Evolutionary conservation across 768 basidiomycete species (phyloP), one percentile per base, ranked within the genome.

Genomic region (Gautieria morchelliformis): DNA sequence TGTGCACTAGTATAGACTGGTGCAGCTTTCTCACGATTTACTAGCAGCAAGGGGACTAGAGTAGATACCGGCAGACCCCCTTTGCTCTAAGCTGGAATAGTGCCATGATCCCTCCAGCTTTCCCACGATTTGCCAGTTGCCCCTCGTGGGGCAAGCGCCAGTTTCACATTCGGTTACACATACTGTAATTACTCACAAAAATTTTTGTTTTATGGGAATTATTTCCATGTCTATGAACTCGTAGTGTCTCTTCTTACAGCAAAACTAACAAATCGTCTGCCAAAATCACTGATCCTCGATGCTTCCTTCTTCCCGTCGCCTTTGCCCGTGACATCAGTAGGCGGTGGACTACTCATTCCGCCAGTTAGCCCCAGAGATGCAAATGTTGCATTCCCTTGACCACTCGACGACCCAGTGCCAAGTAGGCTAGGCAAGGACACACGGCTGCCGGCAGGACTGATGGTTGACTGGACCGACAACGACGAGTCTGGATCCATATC

Each of bases 401-500:
- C 37, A 24, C 14, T 24, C 11, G 48, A 37, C 17, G 67, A 63
- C 48, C 66, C 62, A 20, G 60, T 60, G 5, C 63, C 49, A 4
- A 66, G 67, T 0, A 73, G 67, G 22, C 74, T 65, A 0, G 80
- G 80, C 7, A 87, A 72, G 5, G 79, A 74, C 10, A 84, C 76
- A 22, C 81, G 76, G 62, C 84, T 87, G 1, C 77, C 78, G 14
- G 78, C 79, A 0, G 89, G 87, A 62, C 85, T 87, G 17, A 85
- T 71, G 44, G 75, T 81, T n/a, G 77, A 71, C 49, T 71, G 76
- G 5, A 75, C 68, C 59, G 76, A 72, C 2, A 75, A 70, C 2
- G 76, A 70, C 19, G 72, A 68, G 0, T 81, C 73, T 1, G 93
- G 93, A 62, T 98, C 94, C 96, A 99, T 99, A 69, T 99, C 96